phyloP scores from a whole-genome alignment of 2,329 filamentous ascomycete species.

The Mollisia scopiformis region DNA sequence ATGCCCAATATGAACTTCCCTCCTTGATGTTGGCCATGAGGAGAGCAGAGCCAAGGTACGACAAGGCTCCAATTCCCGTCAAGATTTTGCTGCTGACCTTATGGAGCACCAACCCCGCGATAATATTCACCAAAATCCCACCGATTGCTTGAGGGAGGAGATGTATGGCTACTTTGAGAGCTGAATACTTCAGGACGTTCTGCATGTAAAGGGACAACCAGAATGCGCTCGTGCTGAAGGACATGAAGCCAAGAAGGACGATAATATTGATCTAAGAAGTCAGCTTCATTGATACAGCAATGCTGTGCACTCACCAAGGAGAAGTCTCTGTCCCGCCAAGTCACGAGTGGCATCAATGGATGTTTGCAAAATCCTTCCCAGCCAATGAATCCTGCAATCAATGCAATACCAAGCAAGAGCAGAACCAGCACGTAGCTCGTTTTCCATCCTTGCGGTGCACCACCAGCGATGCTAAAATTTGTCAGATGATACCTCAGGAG shows the following conservation, averaged over 20 bases:
- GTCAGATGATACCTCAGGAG: not conserved
- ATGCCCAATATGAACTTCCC: slow-evolving; percentile 64
- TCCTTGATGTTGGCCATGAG: slow-evolving; percentile 59
- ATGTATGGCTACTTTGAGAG: slow-evolving; percentile 63
- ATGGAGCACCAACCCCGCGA: slow-evolving; percentile 65
- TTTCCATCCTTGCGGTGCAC: slow-evolving; percentile 58
- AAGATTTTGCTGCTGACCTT: slow-evolving; percentile 66
- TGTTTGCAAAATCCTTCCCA: slow-evolving; percentile 60
- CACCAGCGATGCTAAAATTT: slow-evolving; percentile 34
- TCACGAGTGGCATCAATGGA: slow-evolving; percentile 56
- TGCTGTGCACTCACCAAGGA: slow-evolving; percentile 58
- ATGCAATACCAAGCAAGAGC: slow-evolving; percentile 58
- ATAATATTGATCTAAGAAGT: slow-evolving; percentile 53
- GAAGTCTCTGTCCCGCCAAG: slow-evolving; percentile 66
- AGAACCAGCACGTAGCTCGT: slow-evolving; percentile 65
- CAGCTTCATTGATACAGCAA: no score
- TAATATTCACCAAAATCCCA: slow-evolving; percentile 64
- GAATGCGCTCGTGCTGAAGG: slow-evolving; percentile 61
- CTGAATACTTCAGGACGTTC: slow-evolving; percentile 51
- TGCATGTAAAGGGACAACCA: slow-evolving; percentile 69
- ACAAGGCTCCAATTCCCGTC: slow-evolving; percentile 48
- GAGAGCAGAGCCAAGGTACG: slow-evolving; percentile 45
- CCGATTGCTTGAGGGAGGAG: slow-evolving; percentile 67
- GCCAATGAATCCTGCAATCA: slow-evolving; percentile 61
- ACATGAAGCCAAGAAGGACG: slow-evolving; percentile 62